Conservation (phyloP, 2,329 filamentous ascomycete genomes). For the Gnomoniopsis smithogilvyi region DNA sequence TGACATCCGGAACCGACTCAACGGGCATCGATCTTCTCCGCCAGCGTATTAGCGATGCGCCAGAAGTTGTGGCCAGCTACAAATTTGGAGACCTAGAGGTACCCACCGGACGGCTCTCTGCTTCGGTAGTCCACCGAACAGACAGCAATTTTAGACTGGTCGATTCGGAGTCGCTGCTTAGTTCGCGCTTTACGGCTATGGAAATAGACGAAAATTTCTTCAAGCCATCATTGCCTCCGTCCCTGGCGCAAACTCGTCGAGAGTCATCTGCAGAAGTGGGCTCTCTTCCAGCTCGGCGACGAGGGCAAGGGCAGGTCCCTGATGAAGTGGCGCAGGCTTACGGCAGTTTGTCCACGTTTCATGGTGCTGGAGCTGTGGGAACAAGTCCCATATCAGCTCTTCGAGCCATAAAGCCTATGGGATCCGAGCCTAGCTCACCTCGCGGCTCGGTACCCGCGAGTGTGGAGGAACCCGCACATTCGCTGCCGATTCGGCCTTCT, state of each 20-base stretch:
- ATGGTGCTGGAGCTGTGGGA: conserved; percentile 72
- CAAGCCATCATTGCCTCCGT: conserved; percentile 68
- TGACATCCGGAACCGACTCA: conserved; percentile 55
- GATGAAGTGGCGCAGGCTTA: conserved; percentile 75
- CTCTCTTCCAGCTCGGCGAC: conserved; percentile 68
- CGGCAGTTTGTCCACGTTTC: conserved; percentile 85
- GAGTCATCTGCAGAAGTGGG: conserved; percentile 55
- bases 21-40: conserved; percentile 66
- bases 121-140: conserved; percentile 79
- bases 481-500: conserved; percentile 43
- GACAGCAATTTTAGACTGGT: conserved; percentile 91
- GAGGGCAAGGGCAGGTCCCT: conserved; percentile 34
- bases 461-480: conserved; percentile 46
- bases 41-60: conserved; percentile 64
- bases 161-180: conserved; percentile 84
- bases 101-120: conserved; percentile 78
- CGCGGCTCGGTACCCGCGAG: conserved; percentile 47
- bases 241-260: conserved; percentile 36
- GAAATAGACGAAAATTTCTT: conserved; percentile 88
- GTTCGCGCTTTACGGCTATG: conserved; percentile 88
- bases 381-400: conserved; percentile 86
- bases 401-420: conserved; percentile 61
- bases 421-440: conserved; percentile 61
- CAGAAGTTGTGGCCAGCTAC: conserved; percentile 70
- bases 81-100: conserved; percentile 82